phyloP scores from a whole-genome alignment of 1,139 yeast species.

The Debaryomyces sp. region DNA sequence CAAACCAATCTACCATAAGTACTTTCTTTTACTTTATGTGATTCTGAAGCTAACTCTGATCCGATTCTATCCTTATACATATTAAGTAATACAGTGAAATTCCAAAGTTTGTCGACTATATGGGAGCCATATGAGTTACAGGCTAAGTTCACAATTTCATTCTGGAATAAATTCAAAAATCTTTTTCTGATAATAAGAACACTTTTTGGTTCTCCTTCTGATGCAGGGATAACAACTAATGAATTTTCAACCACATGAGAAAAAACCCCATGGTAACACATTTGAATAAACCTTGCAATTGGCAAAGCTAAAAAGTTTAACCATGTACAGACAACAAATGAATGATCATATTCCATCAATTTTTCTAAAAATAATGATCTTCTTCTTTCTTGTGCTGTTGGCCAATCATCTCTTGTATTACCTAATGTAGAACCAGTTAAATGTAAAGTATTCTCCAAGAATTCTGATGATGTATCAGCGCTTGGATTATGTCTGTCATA shows the following conservation, averaged over 20 bases:
- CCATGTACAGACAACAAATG: conserved; percentile 59
- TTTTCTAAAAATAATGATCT: conserved; percentile 74
- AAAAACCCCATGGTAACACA: conserved; percentile 87
- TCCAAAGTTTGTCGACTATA: conserved; percentile 83
- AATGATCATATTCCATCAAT: conserved; percentile 64
- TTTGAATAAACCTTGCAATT: conserved; percentile 57
- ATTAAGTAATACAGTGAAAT: conserved; percentile 72
- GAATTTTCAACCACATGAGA: conserved; percentile 81
- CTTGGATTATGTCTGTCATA: conserved; percentile 39
- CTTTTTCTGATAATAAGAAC: conserved; percentile 64
- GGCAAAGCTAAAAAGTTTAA: conserved; percentile 64
- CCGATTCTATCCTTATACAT: conserved; percentile 89
- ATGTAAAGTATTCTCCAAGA: conserved; percentile 63
- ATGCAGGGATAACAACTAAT: conserved; percentile 37
- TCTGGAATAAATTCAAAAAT: conserved; percentile 65
- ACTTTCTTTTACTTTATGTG: conserved; percentile 77
- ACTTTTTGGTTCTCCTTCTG: conserved; percentile 46
- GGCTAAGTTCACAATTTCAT: conserved; percentile 58
- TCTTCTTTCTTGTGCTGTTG: conserved; percentile 87
- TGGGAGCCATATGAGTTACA: conserved; percentile 94
- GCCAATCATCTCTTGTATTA: conserved; percentile 86
- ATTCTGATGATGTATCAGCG: conserved; percentile 48
- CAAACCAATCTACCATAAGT: conserved; percentile 88
- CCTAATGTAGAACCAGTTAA: conserved; percentile 74
- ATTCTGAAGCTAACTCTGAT: conserved; percentile 59